Percentiles rank a stretch among this genome's conserved stretches.
phyloP scores from a whole-genome alignment of 2,329 filamentous ascomycete genomes.

The Aspergillus sp. region DNA sequence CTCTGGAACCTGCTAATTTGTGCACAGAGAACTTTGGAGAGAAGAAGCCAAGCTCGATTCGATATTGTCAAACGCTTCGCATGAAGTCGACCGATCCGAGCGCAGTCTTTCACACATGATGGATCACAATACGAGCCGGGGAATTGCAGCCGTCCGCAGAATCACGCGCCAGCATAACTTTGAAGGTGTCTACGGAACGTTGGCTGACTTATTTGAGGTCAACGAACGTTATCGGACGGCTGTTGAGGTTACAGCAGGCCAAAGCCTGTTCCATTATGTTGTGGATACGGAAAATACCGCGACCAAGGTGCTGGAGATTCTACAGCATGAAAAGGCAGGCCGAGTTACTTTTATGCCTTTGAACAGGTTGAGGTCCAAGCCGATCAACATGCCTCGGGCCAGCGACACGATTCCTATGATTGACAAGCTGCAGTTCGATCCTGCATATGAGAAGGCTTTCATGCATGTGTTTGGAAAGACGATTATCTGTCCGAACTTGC shows the following conservation, averaged over 20 bases:
- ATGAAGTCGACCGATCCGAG: slow-evolving; percentile 71
- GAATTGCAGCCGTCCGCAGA: slow-evolving; percentile 75
- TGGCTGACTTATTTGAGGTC: slow-evolving; percentile 88
- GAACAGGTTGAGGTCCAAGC: slow-evolving; percentile 64
- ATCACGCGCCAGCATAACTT: slow-evolving; percentile 73
- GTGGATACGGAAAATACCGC: slow-evolving; percentile 88
- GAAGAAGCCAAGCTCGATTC: slow-evolving; percentile 82
- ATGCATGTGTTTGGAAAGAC: slow-evolving; percentile 93
- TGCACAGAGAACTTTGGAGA: slow-evolving; percentile 58
- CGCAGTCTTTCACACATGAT: slow-evolving; percentile 72
- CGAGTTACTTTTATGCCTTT: slow-evolving; percentile 93
- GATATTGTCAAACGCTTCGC: slow-evolving; percentile 63
- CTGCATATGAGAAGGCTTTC: slow-evolving; percentile 73
- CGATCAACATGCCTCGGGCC: slow-evolving; percentile 70
- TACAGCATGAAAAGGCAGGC: slow-evolving; percentile 72
- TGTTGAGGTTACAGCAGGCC: slow-evolving; percentile 85
- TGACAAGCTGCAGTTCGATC: slow-evolving; percentile 72
- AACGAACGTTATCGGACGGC: slow-evolving; percentile 77
- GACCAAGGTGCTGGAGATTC: slow-evolving; percentile 66
- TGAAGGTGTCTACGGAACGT: slow-evolving; percentile 79
- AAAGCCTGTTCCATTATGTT: slow-evolving; percentile 89
- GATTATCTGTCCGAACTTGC: slow-evolving; percentile 83
- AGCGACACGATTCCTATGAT: slow-evolving; percentile 82
- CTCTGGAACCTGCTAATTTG: slow-evolving; percentile 6
- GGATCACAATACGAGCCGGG: slow-evolving; percentile 79